phyloP scores from a whole-genome alignment of 2,329 filamentous ascomycete species.

The Pseudopyrenochaeta lycopersici region DNA sequence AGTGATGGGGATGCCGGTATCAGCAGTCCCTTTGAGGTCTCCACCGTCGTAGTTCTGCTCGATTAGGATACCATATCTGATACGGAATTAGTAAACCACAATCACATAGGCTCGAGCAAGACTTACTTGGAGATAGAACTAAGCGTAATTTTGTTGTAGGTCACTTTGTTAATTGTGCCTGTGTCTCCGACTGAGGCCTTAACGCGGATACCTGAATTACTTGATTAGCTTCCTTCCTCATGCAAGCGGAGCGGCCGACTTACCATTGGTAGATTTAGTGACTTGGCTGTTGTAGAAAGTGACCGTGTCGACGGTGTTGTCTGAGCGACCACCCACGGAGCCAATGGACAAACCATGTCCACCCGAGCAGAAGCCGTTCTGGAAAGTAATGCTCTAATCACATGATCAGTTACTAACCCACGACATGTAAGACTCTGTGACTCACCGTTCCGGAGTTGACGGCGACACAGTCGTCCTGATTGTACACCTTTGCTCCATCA shows the following conservation, averaged over 20 bases:
- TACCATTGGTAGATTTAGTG: conserved; percentile 58
- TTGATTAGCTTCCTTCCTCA: no score
- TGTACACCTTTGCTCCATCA: conserved; percentile 60
- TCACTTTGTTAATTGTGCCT: conserved; percentile 59
- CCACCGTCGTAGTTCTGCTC: conserved; percentile 63
- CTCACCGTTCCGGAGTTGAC: conserved; percentile 62
- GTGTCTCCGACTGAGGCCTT: conserved; percentile 63
- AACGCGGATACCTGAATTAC: conserved; percentile 60
- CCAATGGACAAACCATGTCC: conserved; percentile 68
- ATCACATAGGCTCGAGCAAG: neutral
- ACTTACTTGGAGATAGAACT: conserved; percentile 49
- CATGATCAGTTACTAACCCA: conserved; percentile 1
- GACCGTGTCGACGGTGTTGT: conserved; percentile 64
- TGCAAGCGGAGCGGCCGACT: neutral
- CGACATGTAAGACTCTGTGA: conserved; percentile 5
- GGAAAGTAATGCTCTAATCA: conserved; percentile 40
- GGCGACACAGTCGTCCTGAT: conserved; percentile 68
- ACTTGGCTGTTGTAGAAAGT: conserved; percentile 61
- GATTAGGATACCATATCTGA: conserved; percentile 58
- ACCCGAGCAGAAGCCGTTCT: conserved; percentile 58
- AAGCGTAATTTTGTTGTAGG: conserved; percentile 57
- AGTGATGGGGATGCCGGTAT: conserved; percentile 57
- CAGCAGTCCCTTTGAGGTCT: conserved; percentile 53
- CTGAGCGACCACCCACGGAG: conserved; percentile 62
- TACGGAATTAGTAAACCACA: neutral